A percentile compares a stretch with the other conserved stretches of the same genome.
phyloP scores from a whole-genome alignment of 805 yeast genomes.

The Barnettozyma siamensis region DNA sequence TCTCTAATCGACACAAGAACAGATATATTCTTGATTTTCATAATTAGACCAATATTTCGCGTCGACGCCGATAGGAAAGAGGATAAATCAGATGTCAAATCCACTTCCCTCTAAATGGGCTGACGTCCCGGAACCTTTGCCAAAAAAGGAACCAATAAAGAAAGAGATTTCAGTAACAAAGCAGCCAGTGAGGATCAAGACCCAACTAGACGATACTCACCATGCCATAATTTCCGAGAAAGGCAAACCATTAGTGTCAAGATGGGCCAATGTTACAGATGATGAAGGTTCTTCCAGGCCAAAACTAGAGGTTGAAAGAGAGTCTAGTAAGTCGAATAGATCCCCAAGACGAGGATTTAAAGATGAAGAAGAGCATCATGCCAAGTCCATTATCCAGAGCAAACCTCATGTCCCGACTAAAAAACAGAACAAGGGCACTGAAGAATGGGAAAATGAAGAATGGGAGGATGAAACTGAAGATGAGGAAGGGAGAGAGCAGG shows the following conservation, averaged over 20 bases:
- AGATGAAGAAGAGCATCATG: too few relatives aligned
- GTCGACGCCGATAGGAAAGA: too few relatives aligned
- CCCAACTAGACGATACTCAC: too few relatives aligned
- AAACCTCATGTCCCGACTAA: too few relatives aligned
- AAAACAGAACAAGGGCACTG: background rate
- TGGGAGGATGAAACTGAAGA: slow-evolving; percentile 13
- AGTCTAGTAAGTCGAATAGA: background rate
- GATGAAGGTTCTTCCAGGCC: background rate
- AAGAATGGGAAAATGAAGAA: slow-evolving; percentile 2
- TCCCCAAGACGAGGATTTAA: too few relatives aligned
- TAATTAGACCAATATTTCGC: too few relatives aligned
- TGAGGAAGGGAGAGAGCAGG: background rate
- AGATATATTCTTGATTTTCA: too few relatives aligned
- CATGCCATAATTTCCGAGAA: slow-evolving; percentile 13
- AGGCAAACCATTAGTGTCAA: slow-evolving; percentile 11
- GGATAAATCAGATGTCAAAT: background rate
- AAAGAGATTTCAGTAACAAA: too few relatives aligned
- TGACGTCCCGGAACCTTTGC: slow-evolving; percentile 5
- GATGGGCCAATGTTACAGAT: slow-evolving; percentile 12
- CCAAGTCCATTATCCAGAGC: too few relatives aligned
- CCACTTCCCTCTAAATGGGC: slow-evolving; percentile 23
- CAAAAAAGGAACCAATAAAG: too few relatives aligned
- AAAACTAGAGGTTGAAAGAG: background rate
- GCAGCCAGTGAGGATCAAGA: too few relatives aligned
- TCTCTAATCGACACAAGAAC: too few relatives aligned